A percentile compares a stretch with the other conserved stretches of the same genome.
These are phyloP conservation scores for Phytomonas sp. DNA, from an alignment of 208 protist genomes.

Conservation along the genomic window DNA sequence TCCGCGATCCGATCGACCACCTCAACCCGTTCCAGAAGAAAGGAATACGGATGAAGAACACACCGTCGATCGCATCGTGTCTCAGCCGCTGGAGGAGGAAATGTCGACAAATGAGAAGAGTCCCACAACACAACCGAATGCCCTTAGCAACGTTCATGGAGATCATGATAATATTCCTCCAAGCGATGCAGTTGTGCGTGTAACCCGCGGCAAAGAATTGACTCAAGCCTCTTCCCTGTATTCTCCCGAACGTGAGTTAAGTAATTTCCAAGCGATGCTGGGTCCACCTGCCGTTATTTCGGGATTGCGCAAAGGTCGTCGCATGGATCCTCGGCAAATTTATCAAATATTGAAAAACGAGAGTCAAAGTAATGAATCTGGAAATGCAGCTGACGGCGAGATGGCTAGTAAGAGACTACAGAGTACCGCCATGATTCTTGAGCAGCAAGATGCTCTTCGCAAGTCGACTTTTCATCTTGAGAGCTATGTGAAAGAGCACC, in stretches of 20 bases:
- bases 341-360: constrained; percentile 27
- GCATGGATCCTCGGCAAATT: constrained; percentile 67
- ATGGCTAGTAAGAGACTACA: constrained; percentile 20
- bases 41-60: not conserved
- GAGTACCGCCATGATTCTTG: constrained; percentile 50
- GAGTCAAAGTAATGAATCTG: constrained; percentile 16
- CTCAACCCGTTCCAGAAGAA: not conserved
- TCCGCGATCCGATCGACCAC: not conserved
- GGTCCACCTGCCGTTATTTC: constrained; percentile 25
- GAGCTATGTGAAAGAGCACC: constrained; percentile 39
- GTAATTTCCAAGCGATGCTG: constrained; percentile 15
- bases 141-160: not conserved
- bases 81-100: not conserved
- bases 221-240: not conserved
- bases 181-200: not conserved
- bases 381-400: not conserved
- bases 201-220: not conserved
- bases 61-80: not conserved
- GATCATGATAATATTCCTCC: not conserved
- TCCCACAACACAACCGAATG: not conserved
- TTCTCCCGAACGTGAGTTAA: constrained; percentile 7
- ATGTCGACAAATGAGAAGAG: not conserved
- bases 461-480: constrained; percentile 39
- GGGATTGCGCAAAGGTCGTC: constrained; percentile 46
- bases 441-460: constrained; percentile 27